phyloP scores from a whole-genome alignment of 2,329 filamentous ascomycete genomes.

The Rutstroemia sp. region DNA sequence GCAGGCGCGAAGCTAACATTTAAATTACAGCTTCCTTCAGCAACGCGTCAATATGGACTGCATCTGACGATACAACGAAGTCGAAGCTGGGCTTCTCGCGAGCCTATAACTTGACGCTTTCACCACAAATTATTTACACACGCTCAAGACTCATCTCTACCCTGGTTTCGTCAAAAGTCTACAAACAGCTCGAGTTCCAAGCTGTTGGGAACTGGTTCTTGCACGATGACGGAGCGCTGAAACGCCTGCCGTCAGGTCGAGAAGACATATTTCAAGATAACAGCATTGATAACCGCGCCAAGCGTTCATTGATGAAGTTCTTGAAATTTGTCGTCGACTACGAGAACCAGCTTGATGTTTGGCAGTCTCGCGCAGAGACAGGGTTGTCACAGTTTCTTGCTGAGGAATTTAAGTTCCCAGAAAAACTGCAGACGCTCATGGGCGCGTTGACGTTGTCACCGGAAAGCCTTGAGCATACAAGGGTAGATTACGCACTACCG shows the following conservation, averaged over 20 bases:
- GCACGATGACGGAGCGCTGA: conserved; percentile 42
- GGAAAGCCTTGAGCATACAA: conserved; percentile 43
- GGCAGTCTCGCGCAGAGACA: conserved; percentile 48
- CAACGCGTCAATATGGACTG: conserved; percentile 24
- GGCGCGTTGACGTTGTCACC: conserved; percentile 68
- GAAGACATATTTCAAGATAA: conserved; percentile 85
- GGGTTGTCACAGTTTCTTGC: conserved; percentile 53
- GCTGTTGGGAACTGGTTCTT: conserved; percentile 93
- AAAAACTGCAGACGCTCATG: conserved; percentile 57
- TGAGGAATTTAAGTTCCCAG: conserved; percentile 58
- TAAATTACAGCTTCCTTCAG: conserved; percentile 15
- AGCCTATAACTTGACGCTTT: conserved; percentile 74
- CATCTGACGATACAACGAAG: conserved; percentile 13
- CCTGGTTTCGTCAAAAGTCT: conserved; percentile 83
- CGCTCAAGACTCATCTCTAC: conserved; percentile 69
- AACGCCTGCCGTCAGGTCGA: conserved; percentile 76
- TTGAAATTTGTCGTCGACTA: conserved; percentile 78
- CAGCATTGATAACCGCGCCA: conserved; percentile 69
- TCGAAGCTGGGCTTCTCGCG: conserved; percentile 54
- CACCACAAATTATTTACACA: conserved; percentile 81
- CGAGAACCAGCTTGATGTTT: conserved; percentile 51
- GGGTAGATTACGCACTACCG: conserved; percentile 59
- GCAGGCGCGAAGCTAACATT: conserved; percentile 14
- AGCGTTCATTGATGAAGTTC: conserved; percentile 87
- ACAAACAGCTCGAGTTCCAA: conserved; percentile 85